A percentile compares a stretch with the other conserved stretches of the same genome.
These are phyloP conservation scores for Eucalyptus coolabah DNA, from an alignment of 345 rosid species.

Conservation along the genomic window DNA sequence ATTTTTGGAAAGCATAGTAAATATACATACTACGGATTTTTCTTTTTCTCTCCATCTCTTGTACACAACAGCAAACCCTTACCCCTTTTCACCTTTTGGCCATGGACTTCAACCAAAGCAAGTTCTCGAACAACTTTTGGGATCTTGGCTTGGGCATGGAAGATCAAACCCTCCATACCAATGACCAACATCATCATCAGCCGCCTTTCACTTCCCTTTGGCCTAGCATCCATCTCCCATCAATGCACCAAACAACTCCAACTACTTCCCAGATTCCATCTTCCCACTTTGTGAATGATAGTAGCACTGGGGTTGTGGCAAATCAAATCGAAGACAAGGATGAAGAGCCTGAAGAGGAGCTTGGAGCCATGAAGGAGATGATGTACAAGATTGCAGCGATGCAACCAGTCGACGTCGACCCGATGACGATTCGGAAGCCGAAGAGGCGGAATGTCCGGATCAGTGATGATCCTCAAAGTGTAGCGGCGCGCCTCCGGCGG, in stretches of 20 bases:
- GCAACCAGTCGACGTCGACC: slow-evolving; percentile 96
- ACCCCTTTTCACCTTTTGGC: not conserved
- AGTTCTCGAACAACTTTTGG: not conserved
- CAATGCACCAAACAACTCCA: not conserved
- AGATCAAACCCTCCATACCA: not conserved
- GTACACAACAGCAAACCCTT: not conserved
- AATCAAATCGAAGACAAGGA: slow-evolving; percentile 10
- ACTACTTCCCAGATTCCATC: not conserved
- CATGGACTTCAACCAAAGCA: slow-evolving; percentile 47
- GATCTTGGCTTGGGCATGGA: slow-evolving; percentile 1
- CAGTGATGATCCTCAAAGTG: slow-evolving; percentile 95
- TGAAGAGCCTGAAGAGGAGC: slow-evolving; percentile 67
- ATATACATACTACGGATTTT: not conserved
- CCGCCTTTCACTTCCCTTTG: not conserved
- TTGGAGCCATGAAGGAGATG: slow-evolving; percentile 93
- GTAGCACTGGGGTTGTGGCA: not conserved
- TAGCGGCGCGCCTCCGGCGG: slow-evolving; percentile 84
- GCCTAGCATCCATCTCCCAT: not conserved
- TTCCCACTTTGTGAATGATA: not conserved
- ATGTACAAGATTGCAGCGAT: slow-evolving; percentile 91
- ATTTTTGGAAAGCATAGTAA: not conserved
- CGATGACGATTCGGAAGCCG: slow-evolving; percentile 62
- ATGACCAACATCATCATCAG: slow-evolving; percentile 16
- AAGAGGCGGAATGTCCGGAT: slow-evolving; percentile 79
- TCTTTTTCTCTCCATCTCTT: not conserved